Evolutionary conservation across 176 grass and related monocot species (phyloP).

Genomic region (Echinochloa phyllopogon): DNA sequence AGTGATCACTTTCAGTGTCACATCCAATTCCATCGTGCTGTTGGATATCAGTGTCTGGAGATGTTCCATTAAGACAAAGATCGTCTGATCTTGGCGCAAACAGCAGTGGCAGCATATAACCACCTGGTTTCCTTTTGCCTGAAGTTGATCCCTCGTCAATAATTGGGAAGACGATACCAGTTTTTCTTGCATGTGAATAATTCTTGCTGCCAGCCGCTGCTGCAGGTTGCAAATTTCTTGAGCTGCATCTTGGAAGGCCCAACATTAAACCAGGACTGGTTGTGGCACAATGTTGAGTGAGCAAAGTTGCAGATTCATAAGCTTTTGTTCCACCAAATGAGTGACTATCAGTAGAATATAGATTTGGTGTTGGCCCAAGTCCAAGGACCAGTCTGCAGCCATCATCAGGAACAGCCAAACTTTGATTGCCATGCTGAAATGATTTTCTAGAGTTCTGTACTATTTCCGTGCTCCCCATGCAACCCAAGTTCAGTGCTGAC

Average conservation of each 20-base stretch:
- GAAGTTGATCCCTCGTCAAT: slow-evolving; percentile 91
- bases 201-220: slow-evolving; percentile 19
- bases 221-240: slow-evolving; percentile 38
- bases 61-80: slow-evolving; percentile 31
- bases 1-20: slow-evolving; percentile 20
- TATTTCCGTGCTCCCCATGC: slow-evolving; percentile 41
- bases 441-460: slow-evolving; percentile 35
- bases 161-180: slow-evolving; percentile 50
- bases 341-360: slow-evolving; percentile 56
- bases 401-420: slow-evolving; percentile 63
- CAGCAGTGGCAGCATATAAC: slow-evolving; percentile 67
- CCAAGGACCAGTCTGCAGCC: slow-evolving; percentile 79
- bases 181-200: slow-evolving; percentile 43
- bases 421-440: slow-evolving; percentile 44
- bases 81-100: slow-evolving; percentile 68
- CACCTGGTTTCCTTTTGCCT: slow-evolving; percentile 77
- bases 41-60: slow-evolving; percentile 17
- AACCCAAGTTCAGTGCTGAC: slow-evolving; percentile 43
- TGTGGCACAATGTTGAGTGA: slow-evolving; percentile 48
- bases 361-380: slow-evolving; percentile 77
- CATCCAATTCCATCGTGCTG: slow-evolving; percentile 40
- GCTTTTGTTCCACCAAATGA: slow-evolving; percentile 38
- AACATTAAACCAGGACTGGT: slow-evolving; percentile 57
- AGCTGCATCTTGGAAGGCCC: slow-evolving; percentile 53
- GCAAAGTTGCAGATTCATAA: slow-evolving; percentile 52